phyloP scores from a whole-genome alignment of 768 basidiomycete genomes.

The Sporobolomyces roseus region DNA sequence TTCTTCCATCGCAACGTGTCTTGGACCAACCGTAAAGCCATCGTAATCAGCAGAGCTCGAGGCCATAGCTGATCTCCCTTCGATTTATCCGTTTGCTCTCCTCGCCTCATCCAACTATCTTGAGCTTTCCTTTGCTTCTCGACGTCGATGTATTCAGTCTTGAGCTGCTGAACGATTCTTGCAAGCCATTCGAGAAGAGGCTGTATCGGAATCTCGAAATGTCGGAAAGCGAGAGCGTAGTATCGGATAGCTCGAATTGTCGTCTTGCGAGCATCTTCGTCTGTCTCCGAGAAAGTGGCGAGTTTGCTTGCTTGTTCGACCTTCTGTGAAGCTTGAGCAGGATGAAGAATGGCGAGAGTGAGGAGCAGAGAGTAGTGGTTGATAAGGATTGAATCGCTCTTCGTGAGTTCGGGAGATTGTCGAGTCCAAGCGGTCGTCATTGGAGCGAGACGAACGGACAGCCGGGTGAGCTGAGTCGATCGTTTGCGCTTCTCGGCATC shows the following conservation, averaged over 20 bases:
- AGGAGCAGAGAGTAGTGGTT: slow-evolving; percentile 75
- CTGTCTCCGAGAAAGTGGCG: slow-evolving; percentile 63
- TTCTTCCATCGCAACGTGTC: slow-evolving; percentile 52
- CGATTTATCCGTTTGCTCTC: slow-evolving; percentile 1
- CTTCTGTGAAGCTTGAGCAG: slow-evolving; percentile 54
- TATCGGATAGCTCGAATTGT: slow-evolving; percentile 71
- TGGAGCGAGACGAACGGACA: slow-evolving; percentile 68
- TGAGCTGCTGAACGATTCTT: slow-evolving; percentile 59
- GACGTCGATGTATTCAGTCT: slow-evolving; percentile 56
- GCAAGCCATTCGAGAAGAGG: slow-evolving; percentile 63
- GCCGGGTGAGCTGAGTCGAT: slow-evolving; percentile 59
- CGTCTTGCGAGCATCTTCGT: slow-evolving; percentile 63
- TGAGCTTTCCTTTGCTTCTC: slow-evolving; percentile 41
- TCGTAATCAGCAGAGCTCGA: slow-evolving; percentile 49
- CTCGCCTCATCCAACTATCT: no score
- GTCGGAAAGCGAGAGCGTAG: slow-evolving; percentile 61
- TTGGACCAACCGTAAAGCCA: slow-evolving; percentile 61
- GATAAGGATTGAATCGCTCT: slow-evolving; percentile 65
- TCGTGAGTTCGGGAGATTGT: slow-evolving; percentile 45
- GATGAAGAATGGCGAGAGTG: slow-evolving; percentile 66
- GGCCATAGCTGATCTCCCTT: slow-evolving; percentile 43
- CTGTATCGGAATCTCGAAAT: slow-evolving; percentile 56
- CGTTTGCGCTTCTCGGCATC: slow-evolving; percentile 44
- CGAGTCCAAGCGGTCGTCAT: slow-evolving; percentile 66
- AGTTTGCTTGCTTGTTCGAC: slow-evolving; percentile 66